Conservation (phyloP, 2,329 filamentous ascomycete species). For the Talaromyces sp. region DNA sequence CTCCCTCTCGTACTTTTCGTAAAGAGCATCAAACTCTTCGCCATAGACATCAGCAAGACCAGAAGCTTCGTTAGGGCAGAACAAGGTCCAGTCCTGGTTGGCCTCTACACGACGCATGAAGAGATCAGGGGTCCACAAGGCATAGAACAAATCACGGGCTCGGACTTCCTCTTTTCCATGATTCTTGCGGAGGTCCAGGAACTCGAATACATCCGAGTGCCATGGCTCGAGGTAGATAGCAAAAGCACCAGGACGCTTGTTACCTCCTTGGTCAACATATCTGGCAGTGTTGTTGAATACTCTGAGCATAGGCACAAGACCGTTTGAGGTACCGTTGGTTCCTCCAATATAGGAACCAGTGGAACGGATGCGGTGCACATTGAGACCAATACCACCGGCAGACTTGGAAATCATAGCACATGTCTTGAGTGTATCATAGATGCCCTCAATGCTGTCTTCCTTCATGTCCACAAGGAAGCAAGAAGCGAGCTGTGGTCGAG, state of each 20-base stretch:
- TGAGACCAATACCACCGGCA: constrained; percentile 94
- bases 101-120: constrained; percentile 99
- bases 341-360: constrained; percentile 98
- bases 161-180: constrained; percentile 98
- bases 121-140: constrained; percentile 95
- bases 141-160: constrained; percentile 95
- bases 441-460: constrained; percentile 98
- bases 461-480: constrained; percentile 99
- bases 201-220: constrained; percentile 97
- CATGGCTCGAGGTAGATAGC: constrained; percentile 99
- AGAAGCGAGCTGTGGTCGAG: constrained; percentile 88
- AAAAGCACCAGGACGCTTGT: constrained; percentile 97
- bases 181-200: constrained; percentile 97
- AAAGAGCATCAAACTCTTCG: constrained; percentile 93
- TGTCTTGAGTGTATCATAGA: constrained; percentile 98
- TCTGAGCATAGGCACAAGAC: constrained; percentile 94
- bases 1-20: constrained; percentile 83
- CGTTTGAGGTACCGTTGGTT: constrained; percentile 97
- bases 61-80: constrained; percentile 96
- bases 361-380: constrained; percentile 92
- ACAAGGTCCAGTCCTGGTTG: constrained; percentile 94
- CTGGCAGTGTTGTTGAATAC: constrained; percentile 99
- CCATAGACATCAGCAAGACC: constrained; percentile 95
- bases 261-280: constrained; percentile 98
- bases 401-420: constrained; percentile 99